Evolutionary conservation across 2,329 filamentous ascomycete genomes (phyloP), one percentile per base, ranked within the genome.

Genomic region (Paracoccidioides lutzii): DNA sequence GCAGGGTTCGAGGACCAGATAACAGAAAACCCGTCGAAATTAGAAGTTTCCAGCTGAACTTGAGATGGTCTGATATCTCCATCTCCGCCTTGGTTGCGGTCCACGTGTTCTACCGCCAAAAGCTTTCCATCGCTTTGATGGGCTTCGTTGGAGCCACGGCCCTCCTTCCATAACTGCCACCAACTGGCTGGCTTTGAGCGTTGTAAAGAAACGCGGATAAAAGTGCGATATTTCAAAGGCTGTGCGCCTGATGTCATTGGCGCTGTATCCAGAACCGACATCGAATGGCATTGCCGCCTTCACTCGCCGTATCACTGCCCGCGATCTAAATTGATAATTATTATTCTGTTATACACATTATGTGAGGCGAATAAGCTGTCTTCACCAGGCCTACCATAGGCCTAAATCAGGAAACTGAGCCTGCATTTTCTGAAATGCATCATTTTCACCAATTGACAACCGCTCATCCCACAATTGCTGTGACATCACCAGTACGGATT

Each of bases 121-220:
- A 97, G 77, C 64, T 91, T 93, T 9, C 91, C 90, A 40, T 90
- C 91, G 62, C 91, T 79, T 68, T 96, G 90, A 65, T 97, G 91
- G 2, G 91, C 90, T 75, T 98, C 93, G 61, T 90, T 95, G 2
- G 85, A 89, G n/a, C 93, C 93, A 56, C 93, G 82, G 0, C 91
- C 91, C 72, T 97, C 93, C 68, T 97, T 97, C 93, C 88, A 95
- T 43, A 93, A 75, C 73, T 87, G 88, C 90, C 90, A 95, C 67
- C 89, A 94, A 10, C 84, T 79, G 15, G 82, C 82, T 1, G 90
- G 90, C 62, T 88, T 88, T 64, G 85, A 82, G 59, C 91, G 81
- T 69, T 97, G 93, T 67, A 97, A 98, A 0, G 91, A 96, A 49
- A 98, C 84, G 15, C 93, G 85, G 50, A 98, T 81, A 67, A 86